Conservation (phyloP, 2,329 filamentous ascomycete species). For the Ophiostoma australiae region DNA sequence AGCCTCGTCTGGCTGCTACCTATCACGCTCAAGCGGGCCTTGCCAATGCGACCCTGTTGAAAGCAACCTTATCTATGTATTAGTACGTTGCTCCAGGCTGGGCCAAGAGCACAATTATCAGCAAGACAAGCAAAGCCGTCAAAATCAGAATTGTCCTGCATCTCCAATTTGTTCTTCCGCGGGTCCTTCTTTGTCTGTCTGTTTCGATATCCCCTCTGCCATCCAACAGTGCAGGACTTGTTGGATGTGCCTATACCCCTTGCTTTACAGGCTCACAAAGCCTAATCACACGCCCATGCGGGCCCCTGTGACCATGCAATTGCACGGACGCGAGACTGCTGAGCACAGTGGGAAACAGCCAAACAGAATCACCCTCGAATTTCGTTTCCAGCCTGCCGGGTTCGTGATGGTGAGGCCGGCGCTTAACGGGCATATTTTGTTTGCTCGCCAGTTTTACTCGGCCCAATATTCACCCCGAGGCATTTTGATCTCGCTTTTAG, state of each 20-base stretch:
- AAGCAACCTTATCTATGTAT: conserved; percentile 1
- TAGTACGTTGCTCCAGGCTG: not conserved
- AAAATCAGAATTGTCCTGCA: not conserved
- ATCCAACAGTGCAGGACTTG: not conserved
- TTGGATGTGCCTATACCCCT: not conserved
- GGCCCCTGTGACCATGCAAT: conserved; percentile 4
- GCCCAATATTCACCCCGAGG: conserved; percentile 25
- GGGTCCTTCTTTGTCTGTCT: not conserved
- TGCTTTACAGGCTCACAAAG: not conserved
- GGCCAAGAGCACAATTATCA: not conserved
- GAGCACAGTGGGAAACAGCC: not conserved
- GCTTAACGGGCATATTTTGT: conserved; percentile 26
- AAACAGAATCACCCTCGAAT: conserved; percentile 17
- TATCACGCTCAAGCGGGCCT: not conserved
- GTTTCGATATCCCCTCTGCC: not conserved
- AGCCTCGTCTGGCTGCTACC: conserved; percentile 2
- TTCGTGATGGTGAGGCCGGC: conserved; percentile 19
- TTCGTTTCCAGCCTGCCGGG: conserved; percentile 28
- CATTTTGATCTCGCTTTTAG: conserved; percentile 2
- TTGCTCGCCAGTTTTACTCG: conserved; percentile 23
- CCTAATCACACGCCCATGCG: conserved; percentile 10
- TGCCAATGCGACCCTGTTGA: conserved; percentile 14
- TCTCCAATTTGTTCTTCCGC: not conserved
- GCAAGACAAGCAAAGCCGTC: not conserved
- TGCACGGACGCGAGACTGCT: conserved; percentile 7